These are phyloP conservation scores for Leptographium procerum DNA, from an alignment of 2,329 filamentous ascomycete genomes.

Conservation along the genomic window DNA sequence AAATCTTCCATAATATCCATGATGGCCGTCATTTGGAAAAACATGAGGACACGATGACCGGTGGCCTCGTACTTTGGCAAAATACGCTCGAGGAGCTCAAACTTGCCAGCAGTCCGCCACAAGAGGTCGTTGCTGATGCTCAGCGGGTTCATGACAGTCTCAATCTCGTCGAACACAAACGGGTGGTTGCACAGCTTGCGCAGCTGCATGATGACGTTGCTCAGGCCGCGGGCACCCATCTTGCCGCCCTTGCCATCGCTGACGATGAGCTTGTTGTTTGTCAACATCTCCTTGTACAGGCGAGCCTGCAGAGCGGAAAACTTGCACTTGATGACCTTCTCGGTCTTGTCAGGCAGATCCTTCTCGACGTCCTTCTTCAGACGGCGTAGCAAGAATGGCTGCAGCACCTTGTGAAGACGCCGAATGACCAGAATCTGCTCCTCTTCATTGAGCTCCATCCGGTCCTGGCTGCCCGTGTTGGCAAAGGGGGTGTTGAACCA, in stretches of 20 bases:
- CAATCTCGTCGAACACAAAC: constrained; percentile 95
- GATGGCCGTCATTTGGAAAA: constrained; percentile 99
- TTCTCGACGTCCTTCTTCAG: constrained; percentile 99
- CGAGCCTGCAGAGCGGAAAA: constrained; percentile 90
- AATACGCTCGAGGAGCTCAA: constrained; percentile 85
- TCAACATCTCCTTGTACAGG: constrained; percentile 95
- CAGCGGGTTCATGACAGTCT: constrained; percentile 92
- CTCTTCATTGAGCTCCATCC: constrained; percentile 99
- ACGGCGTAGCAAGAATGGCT: constrained; percentile 94
- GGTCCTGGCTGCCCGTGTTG: constrained; percentile 94
- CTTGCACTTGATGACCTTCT: constrained; percentile 98
- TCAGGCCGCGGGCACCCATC: constrained; percentile 84
- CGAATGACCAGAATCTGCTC: constrained; percentile 97
- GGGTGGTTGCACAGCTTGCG: constrained; percentile 98
- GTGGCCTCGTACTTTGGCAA: constrained; percentile 86
- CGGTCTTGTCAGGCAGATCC: constrained; percentile 95
- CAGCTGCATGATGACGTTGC: constrained; percentile 99
- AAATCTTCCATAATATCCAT: constrained; percentile 99
- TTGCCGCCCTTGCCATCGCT: constrained; percentile 93
- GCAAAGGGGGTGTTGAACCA: constrained; percentile 99
- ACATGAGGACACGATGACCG: constrained; percentile 94
- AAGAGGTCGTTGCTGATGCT: constrained; percentile 83
- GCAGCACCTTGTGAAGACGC: constrained; percentile 92
- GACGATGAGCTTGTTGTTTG: constrained; percentile 86
- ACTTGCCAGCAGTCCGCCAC: constrained; percentile 95